These are phyloP conservation scores for Dactylellina sp. DNA, from an alignment of 2,329 filamentous ascomycete genomes.

Conservation along the genomic window DNA sequence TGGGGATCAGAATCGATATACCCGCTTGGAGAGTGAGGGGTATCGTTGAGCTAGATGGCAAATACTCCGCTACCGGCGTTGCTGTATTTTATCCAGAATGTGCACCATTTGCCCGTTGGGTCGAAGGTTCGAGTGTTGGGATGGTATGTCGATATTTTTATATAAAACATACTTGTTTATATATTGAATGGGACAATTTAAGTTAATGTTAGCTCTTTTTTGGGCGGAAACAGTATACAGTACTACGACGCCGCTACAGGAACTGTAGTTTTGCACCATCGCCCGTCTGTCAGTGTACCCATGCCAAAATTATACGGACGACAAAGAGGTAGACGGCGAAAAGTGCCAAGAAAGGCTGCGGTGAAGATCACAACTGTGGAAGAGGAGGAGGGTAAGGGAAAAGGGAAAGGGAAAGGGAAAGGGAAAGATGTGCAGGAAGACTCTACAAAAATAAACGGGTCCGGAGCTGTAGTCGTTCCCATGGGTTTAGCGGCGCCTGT, in stretches of 20 bases:
- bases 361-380: background rate
- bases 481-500: too few species aligned
- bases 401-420: slow-evolving; percentile 4
- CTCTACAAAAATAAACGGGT: too few species aligned
- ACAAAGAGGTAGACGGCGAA: slow-evolving; percentile 3
- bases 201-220: too few species aligned
- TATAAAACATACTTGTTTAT: too few species aligned
- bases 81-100: slow-evolving; percentile 48
- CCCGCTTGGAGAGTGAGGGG: background rate
- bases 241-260: slow-evolving; percentile 28
- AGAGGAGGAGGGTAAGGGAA: background rate
- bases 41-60: slow-evolving; percentile 32
- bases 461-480: too few species aligned
- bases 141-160: slow-evolving; percentile 17
- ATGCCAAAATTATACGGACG: background rate
- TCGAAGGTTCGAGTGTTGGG: slow-evolving; percentile 44
- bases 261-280: slow-evolving; percentile 34
- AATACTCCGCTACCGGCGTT: slow-evolving; percentile 40
- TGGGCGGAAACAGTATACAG: slow-evolving; percentile 30
- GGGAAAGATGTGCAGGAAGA: background rate
- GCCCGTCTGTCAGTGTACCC: slow-evolving; percentile 34
- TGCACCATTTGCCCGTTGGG: slow-evolving; percentile 30
- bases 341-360: background rate
- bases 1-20: too few species aligned
- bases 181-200: too few species aligned